Base-by-base conservation (phyloP, 768 basidiomycete genomes). In the Termitomyces bulborhizus region DNA sequence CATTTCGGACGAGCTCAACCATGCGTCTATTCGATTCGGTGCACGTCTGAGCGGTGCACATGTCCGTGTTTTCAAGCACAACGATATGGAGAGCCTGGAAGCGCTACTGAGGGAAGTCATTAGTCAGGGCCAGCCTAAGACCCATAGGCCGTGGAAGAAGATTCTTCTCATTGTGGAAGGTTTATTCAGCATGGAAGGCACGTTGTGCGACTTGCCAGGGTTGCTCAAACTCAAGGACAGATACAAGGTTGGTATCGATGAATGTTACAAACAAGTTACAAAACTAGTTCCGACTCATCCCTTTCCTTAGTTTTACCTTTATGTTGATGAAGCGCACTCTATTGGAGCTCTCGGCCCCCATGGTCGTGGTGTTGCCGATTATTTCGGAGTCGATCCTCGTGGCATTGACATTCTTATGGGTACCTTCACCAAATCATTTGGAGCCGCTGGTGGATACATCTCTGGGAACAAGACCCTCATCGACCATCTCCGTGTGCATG, bases 131-230 rank as follows among this genome's bases (percentile, higher is more conserved):
- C 96, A 98, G 68, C 94, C 96, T 4, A 88, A 94, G 73, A 97
- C 94, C 0, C 97, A 98, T 65, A 73, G 97, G n/a, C 96, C 96
- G 12, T 98, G 97, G 97, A 97, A 96, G 77, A 98, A 96, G 76
- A 98, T 99, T 57, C 70, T 99, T 39, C 60, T 99, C 43, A 83
- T 97, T 53, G 93, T 98, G 12, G 97, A 99, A 68, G 97, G 97
- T 3, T 70, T 99, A 43, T 98, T 93, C 73, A 93, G 90, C 58
- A 99, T 99, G 97, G 97, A 98, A 72, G 97, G 97, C n/a, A 94
- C 91, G 8, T 63, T 98, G 60, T 84, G 89, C 36, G 84, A 98
- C 67, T 65, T 99, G 42, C 97, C 95, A 3, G 76, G 65, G 12
- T 74, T 99, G 53, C 62, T 98, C 55, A 88, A 89, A 60, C 77